Conservation (phyloP, 305 asterid genomes). For the Fraxinus sp. region DNA sequence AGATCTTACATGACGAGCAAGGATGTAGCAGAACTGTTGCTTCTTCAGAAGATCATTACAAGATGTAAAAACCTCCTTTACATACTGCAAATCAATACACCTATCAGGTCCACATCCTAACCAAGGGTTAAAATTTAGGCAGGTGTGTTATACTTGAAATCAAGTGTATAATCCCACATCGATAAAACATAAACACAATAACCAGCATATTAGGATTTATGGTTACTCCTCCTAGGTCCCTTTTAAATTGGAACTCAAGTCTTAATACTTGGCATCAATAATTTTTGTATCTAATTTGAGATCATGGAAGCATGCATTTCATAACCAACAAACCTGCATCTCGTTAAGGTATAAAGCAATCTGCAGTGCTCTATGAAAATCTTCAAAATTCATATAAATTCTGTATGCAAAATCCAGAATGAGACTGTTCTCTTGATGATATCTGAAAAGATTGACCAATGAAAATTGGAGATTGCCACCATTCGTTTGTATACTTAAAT, state of each 20-base stretch:
- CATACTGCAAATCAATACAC: slow-evolving; percentile 58
- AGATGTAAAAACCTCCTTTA: slow-evolving; percentile 62
- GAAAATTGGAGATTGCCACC: slow-evolving; percentile 5
- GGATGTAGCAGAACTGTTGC: slow-evolving; percentile 81
- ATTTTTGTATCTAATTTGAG: not conserved
- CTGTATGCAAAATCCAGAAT: slow-evolving; percentile 78
- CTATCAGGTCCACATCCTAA: not conserved
- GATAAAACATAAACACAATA: not conserved
- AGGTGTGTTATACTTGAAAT: slow-evolving; percentile 6
- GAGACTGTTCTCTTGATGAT: slow-evolving; percentile 83
- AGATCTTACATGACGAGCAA: slow-evolving; percentile 88
- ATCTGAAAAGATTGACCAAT: slow-evolving; percentile 43
- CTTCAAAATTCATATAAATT: slow-evolving; percentile 80
- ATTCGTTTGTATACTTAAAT: not conserved
- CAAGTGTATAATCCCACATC: not conserved
- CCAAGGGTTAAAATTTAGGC: not conserved
- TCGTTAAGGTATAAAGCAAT: slow-evolving; percentile 78
- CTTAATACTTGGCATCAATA: not conserved
- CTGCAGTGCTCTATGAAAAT: slow-evolving; percentile 81
- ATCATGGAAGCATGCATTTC: slow-evolving; percentile 15
- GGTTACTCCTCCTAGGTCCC: not conserved
- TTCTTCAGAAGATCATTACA: slow-evolving; percentile 61
- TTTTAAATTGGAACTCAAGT: not conserved
- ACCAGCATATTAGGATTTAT: not conserved
- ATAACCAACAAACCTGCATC: slow-evolving; percentile 52